Conservation (phyloP, 805 yeast genomes). For the Clavispora carvajalis region DNA sequence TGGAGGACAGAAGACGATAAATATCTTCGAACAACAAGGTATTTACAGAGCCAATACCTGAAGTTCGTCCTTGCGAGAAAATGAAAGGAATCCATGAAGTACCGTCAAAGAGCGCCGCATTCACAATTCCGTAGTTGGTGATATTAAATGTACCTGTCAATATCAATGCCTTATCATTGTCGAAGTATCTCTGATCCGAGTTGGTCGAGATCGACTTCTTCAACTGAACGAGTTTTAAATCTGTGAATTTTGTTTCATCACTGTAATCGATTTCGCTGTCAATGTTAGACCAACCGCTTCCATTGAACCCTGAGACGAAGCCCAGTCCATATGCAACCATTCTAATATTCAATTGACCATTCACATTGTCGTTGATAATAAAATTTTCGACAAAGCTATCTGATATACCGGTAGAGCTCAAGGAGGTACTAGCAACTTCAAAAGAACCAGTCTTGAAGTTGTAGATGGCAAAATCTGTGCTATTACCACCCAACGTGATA, state of each 20-base stretch:
- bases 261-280: constrained; percentile 26
- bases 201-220: constrained; percentile 23
- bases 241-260: constrained; percentile 36
- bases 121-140: constrained; percentile 47
- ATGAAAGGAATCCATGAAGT: constrained; percentile 60
- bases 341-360: constrained; percentile 35
- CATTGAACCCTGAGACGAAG: constrained; percentile 40
- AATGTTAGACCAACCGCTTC: constrained; percentile 43
- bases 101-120: constrained; percentile 65
- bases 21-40: constrained; percentile 31
- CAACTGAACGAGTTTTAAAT: constrained; percentile 39
- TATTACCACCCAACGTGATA: constrained; percentile 35
- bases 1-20: constrained; percentile 31
- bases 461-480: constrained; percentile 46
- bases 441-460: constrained; percentile 40
- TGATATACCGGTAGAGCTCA: constrained; percentile 18
- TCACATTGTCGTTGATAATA: constrained; percentile 39
- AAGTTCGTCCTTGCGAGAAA: constrained; percentile 28
- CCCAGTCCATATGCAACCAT: constrained; percentile 30
- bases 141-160: constrained; percentile 55
- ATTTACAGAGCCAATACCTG: constrained; percentile 24
- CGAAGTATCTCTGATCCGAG: constrained; percentile 32
- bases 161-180: constrained; percentile 42
- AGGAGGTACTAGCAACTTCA: constrained; percentile 13
- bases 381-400: constrained; percentile 30